A percentile compares a stretch with the other conserved stretches of the same genome.
Conservation (phyloP, 768 basidiomycete species). For the Boletus rufocinnamomeus region DNA sequence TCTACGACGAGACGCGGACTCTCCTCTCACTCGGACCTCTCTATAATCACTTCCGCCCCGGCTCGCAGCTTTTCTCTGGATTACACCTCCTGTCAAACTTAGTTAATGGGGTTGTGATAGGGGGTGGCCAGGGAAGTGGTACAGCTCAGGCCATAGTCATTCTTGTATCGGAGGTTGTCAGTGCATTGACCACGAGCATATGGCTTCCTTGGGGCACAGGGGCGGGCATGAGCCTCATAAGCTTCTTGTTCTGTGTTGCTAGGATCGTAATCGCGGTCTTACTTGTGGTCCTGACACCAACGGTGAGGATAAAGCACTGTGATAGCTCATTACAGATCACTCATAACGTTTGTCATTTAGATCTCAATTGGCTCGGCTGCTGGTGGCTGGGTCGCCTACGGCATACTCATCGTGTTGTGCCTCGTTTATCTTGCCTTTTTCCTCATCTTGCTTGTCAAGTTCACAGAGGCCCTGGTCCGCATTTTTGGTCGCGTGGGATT, state of each 20-base stretch:
- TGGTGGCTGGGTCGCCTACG: conserved; percentile 92
- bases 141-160: conserved; percentile 91
- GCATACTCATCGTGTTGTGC: conserved; percentile 80
- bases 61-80: conserved; percentile 85
- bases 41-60: conserved; percentile 93
- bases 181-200: conserved; percentile 85
- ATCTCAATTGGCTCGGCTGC: conserved; percentile 81
- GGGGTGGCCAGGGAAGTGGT: conserved; percentile 86
- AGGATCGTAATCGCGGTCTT: conserved; percentile 89
- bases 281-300: conserved; percentile 85
- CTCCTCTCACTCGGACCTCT: conserved; percentile 87
- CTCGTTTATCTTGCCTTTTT: conserved; percentile 83
- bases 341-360: conserved; percentile 42
- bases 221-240: conserved; percentile 94
- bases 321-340: conserved; percentile 3
- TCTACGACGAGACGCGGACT: conserved; percentile 94
- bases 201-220: conserved; percentile 98
- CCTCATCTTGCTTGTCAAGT: conserved; percentile 81
- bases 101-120: conserved; percentile 80
- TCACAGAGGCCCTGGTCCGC: conserved; percentile 81
- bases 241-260: conserved; percentile 90
- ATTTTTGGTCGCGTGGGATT: conserved; percentile 78
- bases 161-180: conserved; percentile 82
- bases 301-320: conserved; percentile 52
- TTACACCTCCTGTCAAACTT: conserved; percentile 83